A percentile compares a stretch with the other conserved stretches of the same genome.
Conservation (phyloP, 352 stramenopile species). For the Phytophthora citrophthora region DNA sequence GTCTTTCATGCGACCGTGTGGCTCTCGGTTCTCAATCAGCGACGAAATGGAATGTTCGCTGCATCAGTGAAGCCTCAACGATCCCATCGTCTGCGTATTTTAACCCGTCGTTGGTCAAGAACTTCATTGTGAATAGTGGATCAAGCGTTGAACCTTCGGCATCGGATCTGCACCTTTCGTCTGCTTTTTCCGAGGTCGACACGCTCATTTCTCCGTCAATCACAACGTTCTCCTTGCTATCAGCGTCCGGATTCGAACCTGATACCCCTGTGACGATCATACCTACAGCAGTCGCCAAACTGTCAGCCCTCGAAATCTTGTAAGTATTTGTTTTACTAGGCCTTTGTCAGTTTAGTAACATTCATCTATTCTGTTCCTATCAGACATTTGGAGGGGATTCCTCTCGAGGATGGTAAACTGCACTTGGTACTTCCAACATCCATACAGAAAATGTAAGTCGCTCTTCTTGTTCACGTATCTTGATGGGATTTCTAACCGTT, state of each 20-base stretch:
- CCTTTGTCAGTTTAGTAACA: background rate
- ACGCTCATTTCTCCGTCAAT: conserved; percentile 44
- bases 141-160: conserved; percentile 20
- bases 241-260: conserved; percentile 44
- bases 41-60: conserved; percentile 42
- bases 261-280: conserved; percentile 40
- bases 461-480: background rate
- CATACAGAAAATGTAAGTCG: conserved; percentile 51
- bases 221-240: conserved; percentile 47
- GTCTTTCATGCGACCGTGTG: conserved; percentile 30
- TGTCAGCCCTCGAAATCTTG: conserved; percentile 49
- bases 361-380: conserved; percentile 10
- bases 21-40: conserved; percentile 34
- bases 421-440: conserved; percentile 52
- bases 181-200: conserved; percentile 42
- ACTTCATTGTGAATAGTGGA: conserved; percentile 37
- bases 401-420: conserved; percentile 36
- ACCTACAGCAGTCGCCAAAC: conserved; percentile 45
- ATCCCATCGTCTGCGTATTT: conserved; percentile 31
- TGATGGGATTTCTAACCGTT: too few relatives aligned
- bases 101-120: conserved; percentile 37
- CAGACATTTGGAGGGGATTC: conserved; percentile 54
- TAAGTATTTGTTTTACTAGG: conserved; percentile 23
- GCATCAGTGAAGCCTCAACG: conserved; percentile 7
- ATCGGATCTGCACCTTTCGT: conserved; percentile 42